Evolutionary conservation across 2,329 filamentous ascomycete species (phyloP), one percentile per base, ranked within the genome.

Genomic region (Verticillium longisporum): DNA sequence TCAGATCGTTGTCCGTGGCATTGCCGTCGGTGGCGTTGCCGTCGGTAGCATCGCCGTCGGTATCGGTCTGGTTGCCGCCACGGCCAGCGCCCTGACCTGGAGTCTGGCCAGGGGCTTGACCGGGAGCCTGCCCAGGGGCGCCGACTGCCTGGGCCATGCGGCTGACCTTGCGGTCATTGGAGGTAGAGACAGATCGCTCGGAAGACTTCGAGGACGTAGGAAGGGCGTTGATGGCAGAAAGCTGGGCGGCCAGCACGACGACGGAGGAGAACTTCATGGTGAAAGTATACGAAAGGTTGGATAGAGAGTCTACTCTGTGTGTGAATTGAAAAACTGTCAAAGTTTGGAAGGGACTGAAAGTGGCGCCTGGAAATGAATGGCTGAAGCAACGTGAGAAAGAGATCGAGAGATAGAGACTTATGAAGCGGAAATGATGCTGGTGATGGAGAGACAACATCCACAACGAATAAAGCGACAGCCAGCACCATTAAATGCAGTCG

Each of bases 81-180:
- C 15, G 38, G 38, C 38, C 38, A 14, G 38, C 38, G 38, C 72
- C 66, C 18, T 55, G 61, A 7, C 38, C 61, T 13, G 61, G 63
- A 15, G 62, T 65, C 38, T 45, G 38, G 14, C 38, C 38, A n/a
- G 38, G 38, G 1, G 38, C 38, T 45, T 45, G 45, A 50, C 45
- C 18, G 45, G 45, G 45, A 50, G 45, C 45, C 18, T 50, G 45
- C n/a, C 45, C 45, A 50, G 45, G 45, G 45, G 45, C 45, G 45
- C 45, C 45, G 45, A 50, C 45, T 18, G 45, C 45, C 45, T 50
- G 45, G 45, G 45, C 45, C 45, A 50, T 50, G 45, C 45, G 45
- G 45, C 45, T 50, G 45, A 50, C 45, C 45, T 50, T 50, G 45
- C 45, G 45, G 18, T 26, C 45, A 26, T 50, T 50, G 6, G 45